Percentiles rank a stretch among this genome's conserved stretches.
These are phyloP conservation scores for Exophiala lecanii-corni DNA, from an alignment of 2,329 filamentous ascomycete genomes.

Conservation along the genomic window DNA sequence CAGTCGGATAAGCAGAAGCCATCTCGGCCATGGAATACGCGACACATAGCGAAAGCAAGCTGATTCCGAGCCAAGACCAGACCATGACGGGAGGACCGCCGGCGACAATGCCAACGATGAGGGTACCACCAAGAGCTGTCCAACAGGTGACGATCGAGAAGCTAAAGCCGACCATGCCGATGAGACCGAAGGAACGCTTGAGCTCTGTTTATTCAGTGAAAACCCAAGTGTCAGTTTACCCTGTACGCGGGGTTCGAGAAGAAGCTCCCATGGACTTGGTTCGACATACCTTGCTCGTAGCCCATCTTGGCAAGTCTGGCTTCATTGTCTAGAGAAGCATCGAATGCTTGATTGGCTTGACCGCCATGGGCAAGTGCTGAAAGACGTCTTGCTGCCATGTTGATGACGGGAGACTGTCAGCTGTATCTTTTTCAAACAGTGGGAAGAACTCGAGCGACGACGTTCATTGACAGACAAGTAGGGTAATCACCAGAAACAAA, in stretches of 20 bases:
- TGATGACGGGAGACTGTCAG: neutral
- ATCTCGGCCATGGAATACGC: slow-evolving; percentile 58
- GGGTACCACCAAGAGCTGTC: slow-evolving; percentile 53
- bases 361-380: slow-evolving; percentile 16
- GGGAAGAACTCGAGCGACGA: neutral
- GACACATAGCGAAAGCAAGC: slow-evolving; percentile 48
- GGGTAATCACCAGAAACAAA: neutral
- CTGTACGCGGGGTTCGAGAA: too few species aligned
- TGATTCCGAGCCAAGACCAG: slow-evolving; percentile 53
- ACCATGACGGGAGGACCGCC: slow-evolving; percentile 58
- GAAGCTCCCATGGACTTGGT: too few species aligned
- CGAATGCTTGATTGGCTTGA: slow-evolving; percentile 11
- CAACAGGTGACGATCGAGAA: slow-evolving; percentile 57
- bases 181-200: slow-evolving; percentile 51
- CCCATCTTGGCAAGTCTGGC: slow-evolving; percentile 35
- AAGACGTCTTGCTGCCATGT: slow-evolving; percentile 12
- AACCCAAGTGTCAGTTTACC: neutral
- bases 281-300: slow-evolving; percentile 36
- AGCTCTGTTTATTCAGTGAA: slow-evolving; percentile 44
- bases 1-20: slow-evolving; percentile 42
- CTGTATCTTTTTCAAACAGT: neutral
- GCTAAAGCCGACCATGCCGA: slow-evolving; percentile 57
- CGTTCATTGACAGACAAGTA: neutral
- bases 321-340: slow-evolving; percentile 29
- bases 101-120: slow-evolving; percentile 52